Evolutionary conservation across 306 rosid species (phyloP).

Genomic region (Rosa rugosa): DNA sequence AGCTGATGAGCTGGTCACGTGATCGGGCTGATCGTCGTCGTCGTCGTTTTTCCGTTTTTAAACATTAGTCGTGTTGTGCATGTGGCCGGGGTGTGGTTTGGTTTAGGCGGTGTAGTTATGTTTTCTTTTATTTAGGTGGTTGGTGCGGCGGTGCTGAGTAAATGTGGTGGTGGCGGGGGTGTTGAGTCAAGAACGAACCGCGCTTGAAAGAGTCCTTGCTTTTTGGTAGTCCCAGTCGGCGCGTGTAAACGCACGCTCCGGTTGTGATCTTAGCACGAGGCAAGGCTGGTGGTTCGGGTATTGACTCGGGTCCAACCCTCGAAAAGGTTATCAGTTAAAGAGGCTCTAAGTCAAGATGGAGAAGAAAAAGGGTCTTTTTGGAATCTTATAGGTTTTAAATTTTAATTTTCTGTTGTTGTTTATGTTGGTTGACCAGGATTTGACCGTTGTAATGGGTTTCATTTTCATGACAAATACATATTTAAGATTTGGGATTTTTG

Average conservation of each 20-base stretch:
- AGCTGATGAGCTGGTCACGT: constrained; percentile 39
- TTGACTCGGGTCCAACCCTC: constrained; percentile 84
- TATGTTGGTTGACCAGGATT: constrained; percentile 9
- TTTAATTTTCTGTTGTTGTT: neutral
- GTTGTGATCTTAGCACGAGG: constrained; percentile 39
- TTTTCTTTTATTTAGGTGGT: constrained; percentile 1
- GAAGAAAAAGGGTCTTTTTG: constrained; percentile 14
- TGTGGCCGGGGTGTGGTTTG: neutral
- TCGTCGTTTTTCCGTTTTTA: neutral
- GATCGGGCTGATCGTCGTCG: neutral
- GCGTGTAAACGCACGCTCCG: neutral
- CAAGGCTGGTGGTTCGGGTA: constrained; percentile 99
- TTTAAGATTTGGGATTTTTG: neutral
- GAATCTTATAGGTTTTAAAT: neutral
- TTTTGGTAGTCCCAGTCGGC: constrained; percentile 22
- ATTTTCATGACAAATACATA: neutral
- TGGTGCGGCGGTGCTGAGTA: constrained; percentile 36
- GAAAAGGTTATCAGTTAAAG: constrained; percentile 19
- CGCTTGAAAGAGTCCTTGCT: constrained; percentile 60
- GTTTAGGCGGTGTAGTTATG: constrained; percentile 1
- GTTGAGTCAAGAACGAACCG: constrained; percentile 99
- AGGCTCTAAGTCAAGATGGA: constrained; percentile 4
- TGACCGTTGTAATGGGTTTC: constrained; percentile 7
- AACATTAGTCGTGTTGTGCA: constrained; percentile 16
- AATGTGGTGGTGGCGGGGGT: constrained; percentile 41